These are phyloP conservation scores for Proliferodiscus dingleyae DNA, from an alignment of 2,329 filamentous ascomycete species.

Conservation along the genomic window DNA sequence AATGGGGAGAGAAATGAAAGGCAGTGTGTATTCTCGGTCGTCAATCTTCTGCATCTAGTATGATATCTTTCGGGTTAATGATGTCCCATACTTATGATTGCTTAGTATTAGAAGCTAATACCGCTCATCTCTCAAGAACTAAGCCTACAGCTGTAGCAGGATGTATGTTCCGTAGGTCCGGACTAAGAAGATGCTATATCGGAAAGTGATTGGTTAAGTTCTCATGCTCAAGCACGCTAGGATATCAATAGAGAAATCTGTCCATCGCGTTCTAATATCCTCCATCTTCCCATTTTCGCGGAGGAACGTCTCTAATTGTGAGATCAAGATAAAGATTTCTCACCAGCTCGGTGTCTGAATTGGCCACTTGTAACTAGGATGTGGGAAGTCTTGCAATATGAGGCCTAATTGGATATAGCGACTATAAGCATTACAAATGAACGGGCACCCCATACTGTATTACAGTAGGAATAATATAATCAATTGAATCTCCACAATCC, in stretches of 20 bases:
- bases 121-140: not conserved
- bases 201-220: not conserved
- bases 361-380: too few species aligned
- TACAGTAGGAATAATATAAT: too few species aligned
- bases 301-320: not conserved
- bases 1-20: not conserved
- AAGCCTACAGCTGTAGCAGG: not conserved
- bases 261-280: not conserved
- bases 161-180: constrained; percentile 1
- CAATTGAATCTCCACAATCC: too few species aligned
- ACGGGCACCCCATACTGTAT: too few species aligned
- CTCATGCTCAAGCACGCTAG: not conserved
- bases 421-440: too few species aligned
- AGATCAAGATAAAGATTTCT: not conserved
- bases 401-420: too few species aligned
- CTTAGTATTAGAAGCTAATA: not conserved
- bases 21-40: not conserved
- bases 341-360: not conserved
- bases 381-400: too few species aligned
- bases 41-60: not conserved
- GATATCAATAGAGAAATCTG: not conserved
- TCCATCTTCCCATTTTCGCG: not conserved
- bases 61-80: not conserved
- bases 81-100: not conserved
- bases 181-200: not conserved